Percentiles rank a stretch among this genome's conserved stretches.
These are phyloP conservation scores for Ampelocalamus luodianensis DNA, from an alignment of 176 grass and related monocot species.

Conservation along the genomic window DNA sequence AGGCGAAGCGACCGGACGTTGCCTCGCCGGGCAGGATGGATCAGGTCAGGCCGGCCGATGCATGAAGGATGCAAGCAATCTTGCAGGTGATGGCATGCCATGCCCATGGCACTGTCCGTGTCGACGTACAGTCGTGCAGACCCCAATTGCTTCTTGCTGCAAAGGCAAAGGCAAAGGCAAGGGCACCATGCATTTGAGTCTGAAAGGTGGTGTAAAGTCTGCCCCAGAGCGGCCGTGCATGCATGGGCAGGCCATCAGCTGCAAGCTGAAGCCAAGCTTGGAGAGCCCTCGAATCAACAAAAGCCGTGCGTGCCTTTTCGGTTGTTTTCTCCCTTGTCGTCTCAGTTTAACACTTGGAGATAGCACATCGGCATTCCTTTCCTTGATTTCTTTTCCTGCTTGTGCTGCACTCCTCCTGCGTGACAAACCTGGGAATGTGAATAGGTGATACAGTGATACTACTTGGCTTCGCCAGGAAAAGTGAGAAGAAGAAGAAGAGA, in stretches of 20 bases:
- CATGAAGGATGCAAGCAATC: neutral
- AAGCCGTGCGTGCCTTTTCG: neutral
- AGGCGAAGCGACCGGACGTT: neutral
- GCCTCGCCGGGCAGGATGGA: neutral
- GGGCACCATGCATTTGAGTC: neutral
- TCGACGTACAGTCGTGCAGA: neutral
- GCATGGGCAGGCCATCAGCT: neutral
- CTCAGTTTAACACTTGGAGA: neutral
- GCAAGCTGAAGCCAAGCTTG: neutral
- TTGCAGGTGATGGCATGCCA: neutral
- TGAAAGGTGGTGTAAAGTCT: neutral
- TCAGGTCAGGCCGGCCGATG: neutral
- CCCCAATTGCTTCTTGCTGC: neutral
- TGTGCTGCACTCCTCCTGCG: neutral
- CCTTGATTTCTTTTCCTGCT: neutral
- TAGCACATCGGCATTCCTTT: neutral
- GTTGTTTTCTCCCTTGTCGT: neutral
- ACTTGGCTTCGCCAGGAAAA: neutral
- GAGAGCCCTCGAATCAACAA: neutral
- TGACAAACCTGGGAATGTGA: neutral
- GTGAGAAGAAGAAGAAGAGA: no score
- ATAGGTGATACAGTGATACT: neutral
- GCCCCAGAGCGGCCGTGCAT: neutral
- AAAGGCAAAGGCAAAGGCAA: neutral
- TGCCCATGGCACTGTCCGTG: neutral